A percentile compares a stretch with the other conserved stretches of the same genome.
Evolutionary conservation across 805 yeast species (phyloP).

Genomic region (Candida corydali): DNA sequence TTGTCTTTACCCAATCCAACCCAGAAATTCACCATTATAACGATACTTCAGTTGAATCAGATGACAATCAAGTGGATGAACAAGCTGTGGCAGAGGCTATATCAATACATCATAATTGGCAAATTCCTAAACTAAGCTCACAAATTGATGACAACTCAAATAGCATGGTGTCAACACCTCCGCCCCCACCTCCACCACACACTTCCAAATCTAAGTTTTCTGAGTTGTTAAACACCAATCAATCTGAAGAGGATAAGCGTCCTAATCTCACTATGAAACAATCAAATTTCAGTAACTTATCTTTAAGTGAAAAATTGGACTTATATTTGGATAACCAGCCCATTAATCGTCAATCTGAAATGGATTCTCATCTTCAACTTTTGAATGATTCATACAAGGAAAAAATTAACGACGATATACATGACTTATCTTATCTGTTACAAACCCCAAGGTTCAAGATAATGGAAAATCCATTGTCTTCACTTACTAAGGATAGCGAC

Average conservation of each 20-base stretch:
- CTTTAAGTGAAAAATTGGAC: conserved; percentile 44
- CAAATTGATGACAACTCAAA: conserved; percentile 12
- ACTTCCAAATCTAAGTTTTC: conserved; percentile 8
- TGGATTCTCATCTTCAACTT: conserved; percentile 33
- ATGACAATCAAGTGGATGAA: background rate
- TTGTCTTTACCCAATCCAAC: conserved; percentile 26
- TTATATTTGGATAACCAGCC: conserved; percentile 24
- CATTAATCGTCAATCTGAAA: conserved; percentile 13
- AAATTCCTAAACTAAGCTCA: conserved; percentile 10
- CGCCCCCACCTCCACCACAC: conserved; percentile 29
- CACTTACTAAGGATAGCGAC: conserved; percentile 23
- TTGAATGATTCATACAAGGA: conserved; percentile 21
- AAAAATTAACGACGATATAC: conserved; percentile 31
- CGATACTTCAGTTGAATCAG: conserved; percentile 3
- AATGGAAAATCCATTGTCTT: conserved; percentile 30
- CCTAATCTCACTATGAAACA: conserved; percentile 16
- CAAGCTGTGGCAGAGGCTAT: conserved; percentile 4
- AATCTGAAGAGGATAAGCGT: background rate
- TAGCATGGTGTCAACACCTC: conserved; percentile 10
- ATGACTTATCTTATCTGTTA: conserved; percentile 28
- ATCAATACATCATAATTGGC: conserved; percentile 18
- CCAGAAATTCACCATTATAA: conserved; percentile 32
- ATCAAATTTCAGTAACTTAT: conserved; percentile 23
- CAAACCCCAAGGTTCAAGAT: conserved; percentile 14
- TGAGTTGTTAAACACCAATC: conserved; percentile 1